These are phyloP conservation scores for Digitaria exilis DNA, from an alignment of 202 grass and related monocot species.

Conservation along the genomic window DNA sequence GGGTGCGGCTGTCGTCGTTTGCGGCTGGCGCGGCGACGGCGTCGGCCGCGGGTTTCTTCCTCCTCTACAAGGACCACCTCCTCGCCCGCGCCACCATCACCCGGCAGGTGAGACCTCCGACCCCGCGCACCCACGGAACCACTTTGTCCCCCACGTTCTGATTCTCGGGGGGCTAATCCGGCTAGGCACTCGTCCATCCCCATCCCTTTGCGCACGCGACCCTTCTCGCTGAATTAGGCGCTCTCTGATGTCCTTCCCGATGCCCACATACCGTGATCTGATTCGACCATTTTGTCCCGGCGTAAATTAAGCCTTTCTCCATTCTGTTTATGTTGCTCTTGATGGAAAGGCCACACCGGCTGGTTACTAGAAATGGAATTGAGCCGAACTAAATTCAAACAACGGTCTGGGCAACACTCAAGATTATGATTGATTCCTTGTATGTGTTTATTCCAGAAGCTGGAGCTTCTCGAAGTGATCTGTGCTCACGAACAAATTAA, in stretches of 20 bases:
- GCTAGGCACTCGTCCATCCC: neutral
- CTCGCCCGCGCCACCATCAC: slow-evolving; percentile 55
- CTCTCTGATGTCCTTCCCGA: neutral
- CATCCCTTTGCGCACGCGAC: neutral
- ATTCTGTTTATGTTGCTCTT: neutral
- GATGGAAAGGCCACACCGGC: neutral
- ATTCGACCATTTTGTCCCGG: neutral
- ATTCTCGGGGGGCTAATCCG: neutral
- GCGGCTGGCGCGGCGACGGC: slow-evolving; percentile 50
- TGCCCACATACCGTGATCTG: slow-evolving; percentile 34
- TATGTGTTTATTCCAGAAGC: neutral
- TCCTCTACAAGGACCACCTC: slow-evolving; percentile 80
- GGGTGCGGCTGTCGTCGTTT: slow-evolving; percentile 67
- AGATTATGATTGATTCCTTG: neutral
- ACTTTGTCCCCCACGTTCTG: neutral
- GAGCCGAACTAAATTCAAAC: neutral
- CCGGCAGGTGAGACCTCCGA: slow-evolving; percentile 52
- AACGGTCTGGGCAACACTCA: neutral
- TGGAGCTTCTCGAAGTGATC: neutral
- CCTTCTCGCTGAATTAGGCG: neutral
- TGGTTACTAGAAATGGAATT: neutral
- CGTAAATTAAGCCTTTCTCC: neutral
- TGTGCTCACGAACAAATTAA: neutral
- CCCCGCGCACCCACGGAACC: neutral
- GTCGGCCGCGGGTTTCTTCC: slow-evolving; percentile 59